Conservation (phyloP, 1,139 yeast species). For the Yamadazyma dendronema region DNA sequence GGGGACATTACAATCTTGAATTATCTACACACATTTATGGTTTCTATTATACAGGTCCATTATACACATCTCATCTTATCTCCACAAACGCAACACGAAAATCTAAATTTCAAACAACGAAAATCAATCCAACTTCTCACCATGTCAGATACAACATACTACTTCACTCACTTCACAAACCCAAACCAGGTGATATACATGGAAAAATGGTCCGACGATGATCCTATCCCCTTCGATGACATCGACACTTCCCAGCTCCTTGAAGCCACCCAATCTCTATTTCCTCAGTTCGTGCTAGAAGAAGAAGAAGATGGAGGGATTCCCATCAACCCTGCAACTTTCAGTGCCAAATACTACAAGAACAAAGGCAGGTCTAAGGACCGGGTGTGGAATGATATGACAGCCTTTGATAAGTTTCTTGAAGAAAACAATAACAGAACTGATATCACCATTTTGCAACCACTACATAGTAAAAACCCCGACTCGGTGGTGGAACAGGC, state of each 20-base stretch:
- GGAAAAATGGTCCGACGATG: conserved; percentile 43
- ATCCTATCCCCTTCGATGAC: conserved; percentile 41
- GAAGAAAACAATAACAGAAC: conserved; percentile 10
- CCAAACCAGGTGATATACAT: conserved; percentile 41
- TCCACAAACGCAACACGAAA: too few relatives aligned
- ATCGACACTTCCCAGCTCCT: conserved; percentile 38
- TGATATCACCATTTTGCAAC: conserved; percentile 35
- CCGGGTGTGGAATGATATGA: conserved; percentile 37
- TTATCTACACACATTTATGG: neutral
- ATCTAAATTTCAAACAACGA: too few relatives aligned
- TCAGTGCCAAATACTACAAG: conserved; percentile 40
- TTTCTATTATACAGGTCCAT: neutral
- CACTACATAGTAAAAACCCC: conserved; percentile 14
- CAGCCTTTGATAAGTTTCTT: conserved; percentile 26
- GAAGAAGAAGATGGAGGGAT: conserved; percentile 44
- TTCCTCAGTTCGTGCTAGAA: conserved; percentile 38
- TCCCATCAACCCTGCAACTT: conserved; percentile 35
- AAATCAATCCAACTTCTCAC: too few relatives aligned
- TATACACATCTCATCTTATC: too few relatives aligned
- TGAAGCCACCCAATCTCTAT: conserved; percentile 36
- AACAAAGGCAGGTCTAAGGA: conserved; percentile 31
- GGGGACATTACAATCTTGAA: too few relatives aligned
- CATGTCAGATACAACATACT: conserved; percentile 21
- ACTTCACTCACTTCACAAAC: conserved; percentile 37
- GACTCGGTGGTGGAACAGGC: conserved; percentile 15